These are phyloP conservation scores for Zhuliangozyma parablackwelliae DNA, from an alignment of 1,139 yeast species.

Conservation along the genomic window DNA sequence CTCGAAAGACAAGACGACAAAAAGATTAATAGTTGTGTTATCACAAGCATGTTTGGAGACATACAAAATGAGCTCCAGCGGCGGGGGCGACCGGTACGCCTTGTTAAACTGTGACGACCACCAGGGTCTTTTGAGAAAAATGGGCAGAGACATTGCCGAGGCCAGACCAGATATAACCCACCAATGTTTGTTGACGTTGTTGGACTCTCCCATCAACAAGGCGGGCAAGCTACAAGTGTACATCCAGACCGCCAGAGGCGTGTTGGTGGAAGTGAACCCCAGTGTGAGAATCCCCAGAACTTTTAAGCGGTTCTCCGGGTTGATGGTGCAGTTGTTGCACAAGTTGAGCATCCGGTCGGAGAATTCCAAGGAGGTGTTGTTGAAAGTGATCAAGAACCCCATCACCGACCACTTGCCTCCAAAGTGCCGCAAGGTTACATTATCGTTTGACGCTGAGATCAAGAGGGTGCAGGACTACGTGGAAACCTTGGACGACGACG, in stretches of 20 bases:
- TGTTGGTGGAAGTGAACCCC: constrained; percentile 91
- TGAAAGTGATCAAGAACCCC: constrained; percentile 94
- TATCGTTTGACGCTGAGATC: constrained; percentile 91
- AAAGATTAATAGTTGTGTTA: constrained; percentile 84
- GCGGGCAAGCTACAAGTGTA: constrained; percentile 96
- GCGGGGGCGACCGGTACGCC: constrained; percentile 90
- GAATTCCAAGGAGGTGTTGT: constrained; percentile 87
- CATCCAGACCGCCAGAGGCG: constrained; percentile 93
- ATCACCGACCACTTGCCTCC: constrained; percentile 95
- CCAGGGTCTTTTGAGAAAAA: constrained; percentile 88
- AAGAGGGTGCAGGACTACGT: constrained; percentile 88
- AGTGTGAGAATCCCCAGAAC: constrained; percentile 97
- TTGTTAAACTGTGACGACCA: constrained; percentile 95
- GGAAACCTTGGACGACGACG: constrained; percentile 72
- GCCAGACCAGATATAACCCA: constrained; percentile 98
- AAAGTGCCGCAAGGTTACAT: constrained; percentile 87
- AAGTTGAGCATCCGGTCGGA: constrained; percentile 90
- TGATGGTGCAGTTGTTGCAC: constrained; percentile 94
- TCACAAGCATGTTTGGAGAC: constrained; percentile 96
- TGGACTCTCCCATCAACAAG: constrained; percentile 95
- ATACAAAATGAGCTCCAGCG: constrained; percentile 72
- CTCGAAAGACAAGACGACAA: constrained; percentile 77
- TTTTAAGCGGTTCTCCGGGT: constrained; percentile 92
- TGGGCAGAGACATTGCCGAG: constrained; percentile 96
- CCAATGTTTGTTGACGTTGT: constrained; percentile 84